A percentile compares a stretch with the other conserved stretches of the same genome.
Evolutionary conservation across 2,329 filamentous ascomycete genomes (phyloP).

Genomic region (Taxawa tesnikishii): DNA sequence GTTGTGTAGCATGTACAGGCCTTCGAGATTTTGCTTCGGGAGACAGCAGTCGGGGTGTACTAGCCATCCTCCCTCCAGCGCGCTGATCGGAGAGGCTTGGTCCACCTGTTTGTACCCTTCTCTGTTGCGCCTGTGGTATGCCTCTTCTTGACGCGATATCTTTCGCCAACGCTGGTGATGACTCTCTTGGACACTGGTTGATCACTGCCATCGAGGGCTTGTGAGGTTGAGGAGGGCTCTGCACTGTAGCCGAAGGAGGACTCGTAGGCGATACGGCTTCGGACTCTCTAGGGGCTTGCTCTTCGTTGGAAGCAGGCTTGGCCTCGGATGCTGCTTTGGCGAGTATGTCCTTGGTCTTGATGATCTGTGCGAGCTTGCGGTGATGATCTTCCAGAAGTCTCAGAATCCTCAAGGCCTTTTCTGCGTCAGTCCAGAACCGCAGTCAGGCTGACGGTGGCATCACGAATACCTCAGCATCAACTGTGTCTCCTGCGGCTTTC

Average conservation of each 20-base stretch:
- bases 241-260: constrained; percentile 1
- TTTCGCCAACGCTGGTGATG: constrained; percentile 22
- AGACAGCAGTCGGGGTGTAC: constrained; percentile 9
- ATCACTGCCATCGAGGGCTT: neutral
- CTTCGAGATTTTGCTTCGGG: constrained; percentile 16
- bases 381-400: constrained; percentile 82
- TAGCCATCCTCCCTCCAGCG: constrained; percentile 3
- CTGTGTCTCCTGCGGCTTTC: constrained; percentile 61
- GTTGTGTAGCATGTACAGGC: no score
- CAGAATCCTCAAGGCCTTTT: constrained; percentile 71
- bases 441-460: constrained; percentile 1
- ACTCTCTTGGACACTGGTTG: constrained; percentile 13
- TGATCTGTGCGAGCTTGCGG: constrained; percentile 65
- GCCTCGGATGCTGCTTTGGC: constrained; percentile 24
- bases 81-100: constrained; percentile 1
- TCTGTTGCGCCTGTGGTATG: constrained; percentile 16
- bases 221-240: neutral
- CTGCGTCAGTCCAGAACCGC: constrained; percentile 26
- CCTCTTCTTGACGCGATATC: constrained; percentile 25
- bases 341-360: constrained; percentile 50
- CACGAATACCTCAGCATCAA: constrained; percentile 40
- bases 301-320: constrained; percentile 3
- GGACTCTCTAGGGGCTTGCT: constrained; percentile 4
- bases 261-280: constrained; percentile 1
- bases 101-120: constrained; percentile 4